Base-by-base conservation (phyloP, 2,329 filamentous ascomycete species). In the Penicillium sp. region DNA sequence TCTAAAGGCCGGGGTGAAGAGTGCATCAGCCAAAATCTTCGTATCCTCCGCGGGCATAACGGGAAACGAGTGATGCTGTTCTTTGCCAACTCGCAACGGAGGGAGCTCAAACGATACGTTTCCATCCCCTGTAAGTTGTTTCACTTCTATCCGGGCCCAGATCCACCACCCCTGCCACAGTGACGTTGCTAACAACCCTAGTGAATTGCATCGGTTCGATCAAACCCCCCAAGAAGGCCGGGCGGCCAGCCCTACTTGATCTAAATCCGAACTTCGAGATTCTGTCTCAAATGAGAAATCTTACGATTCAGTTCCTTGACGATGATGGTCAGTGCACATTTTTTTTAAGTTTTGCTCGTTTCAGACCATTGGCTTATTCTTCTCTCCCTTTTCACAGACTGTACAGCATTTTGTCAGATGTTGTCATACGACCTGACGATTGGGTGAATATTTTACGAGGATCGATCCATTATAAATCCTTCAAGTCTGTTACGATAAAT, bases 1-100 rank as follows among this genome's bases (percentile, higher is more conserved):
- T 77, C 75, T 43, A 78, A 76, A 58, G 75, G 75, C 9, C 73
- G 75, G 8, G 75, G 75, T 0, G 75, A 78, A 56, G 75, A 78
- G 66, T 76, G 75, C 52, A 77, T 78, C 65, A 77, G 74, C 49
- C 75, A 78, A 60, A 78, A 78, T 54, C 57, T 78, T 16, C 73
- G 75, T 5, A 69, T 77, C 9, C 65, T 77, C 3, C 72, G 71
- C 1, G 71, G 70, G 1, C 59, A 62, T 2, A 75, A 72, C 25
- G 72, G 72, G 34, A 70, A 67, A 53, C 67, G 70, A 15, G 69
- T 72, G 1, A 68, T 77, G 48, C 36, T 77, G 3, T 76, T 72
- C 52, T 77, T 78, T 59, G 73, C 75, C 6, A 78, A 78, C 60
- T 77, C 75, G 0, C 75, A 77, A 43, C 71, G 75, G 9, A 72